Percentiles rank a stretch among this genome's conserved stretches.
Conservation (phyloP, 1,139 yeast species). For the Magnusiomyces ingens region DNA sequence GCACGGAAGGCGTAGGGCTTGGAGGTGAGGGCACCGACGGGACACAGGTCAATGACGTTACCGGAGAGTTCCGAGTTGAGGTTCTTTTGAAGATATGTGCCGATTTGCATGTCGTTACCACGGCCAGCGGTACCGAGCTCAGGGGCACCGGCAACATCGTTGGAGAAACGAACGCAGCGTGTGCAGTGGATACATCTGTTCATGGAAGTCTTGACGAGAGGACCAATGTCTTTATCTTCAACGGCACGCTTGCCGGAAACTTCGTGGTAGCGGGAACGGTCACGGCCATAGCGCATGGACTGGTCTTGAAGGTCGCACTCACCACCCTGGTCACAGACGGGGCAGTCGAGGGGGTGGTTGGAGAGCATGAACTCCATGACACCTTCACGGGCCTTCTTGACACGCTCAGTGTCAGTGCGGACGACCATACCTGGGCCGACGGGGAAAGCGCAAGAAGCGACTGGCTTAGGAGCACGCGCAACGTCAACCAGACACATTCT, state of each 20-base stretch:
- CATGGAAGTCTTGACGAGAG: constrained; percentile 85
- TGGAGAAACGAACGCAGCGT: constrained; percentile 83
- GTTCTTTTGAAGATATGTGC: constrained; percentile 81
- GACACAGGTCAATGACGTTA: constrained; percentile 82
- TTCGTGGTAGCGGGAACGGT: constrained; percentile 79
- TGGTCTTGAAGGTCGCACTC: constrained; percentile 92
- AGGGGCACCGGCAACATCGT: constrained; percentile 90
- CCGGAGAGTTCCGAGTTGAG: constrained; percentile 83
- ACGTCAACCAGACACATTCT: constrained; percentile 92
- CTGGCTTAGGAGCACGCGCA: constrained; percentile 84
- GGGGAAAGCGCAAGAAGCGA: constrained; percentile 89
- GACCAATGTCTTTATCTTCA: constrained; percentile 87
- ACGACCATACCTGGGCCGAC: constrained; percentile 87
- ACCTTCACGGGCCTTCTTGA: constrained; percentile 81
- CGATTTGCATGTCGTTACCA: constrained; percentile 89
- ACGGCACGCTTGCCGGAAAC: constrained; percentile 83
- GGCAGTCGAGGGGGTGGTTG: constrained; percentile 90
- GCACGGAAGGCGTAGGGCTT: constrained; percentile 90
- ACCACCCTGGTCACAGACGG: constrained; percentile 92
- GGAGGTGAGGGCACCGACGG: constrained; percentile 86
- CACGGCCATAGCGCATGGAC: constrained; percentile 75
- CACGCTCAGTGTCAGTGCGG: constrained; percentile 72
- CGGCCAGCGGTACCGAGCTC: constrained; percentile 86
- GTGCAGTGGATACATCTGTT: constrained; percentile 93
- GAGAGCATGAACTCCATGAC: constrained; percentile 84